Evolutionary conservation across 768 basidiomycete species (phyloP), one percentile per base, ranked within the genome.

Genomic region (Termitomyces sp.): DNA sequence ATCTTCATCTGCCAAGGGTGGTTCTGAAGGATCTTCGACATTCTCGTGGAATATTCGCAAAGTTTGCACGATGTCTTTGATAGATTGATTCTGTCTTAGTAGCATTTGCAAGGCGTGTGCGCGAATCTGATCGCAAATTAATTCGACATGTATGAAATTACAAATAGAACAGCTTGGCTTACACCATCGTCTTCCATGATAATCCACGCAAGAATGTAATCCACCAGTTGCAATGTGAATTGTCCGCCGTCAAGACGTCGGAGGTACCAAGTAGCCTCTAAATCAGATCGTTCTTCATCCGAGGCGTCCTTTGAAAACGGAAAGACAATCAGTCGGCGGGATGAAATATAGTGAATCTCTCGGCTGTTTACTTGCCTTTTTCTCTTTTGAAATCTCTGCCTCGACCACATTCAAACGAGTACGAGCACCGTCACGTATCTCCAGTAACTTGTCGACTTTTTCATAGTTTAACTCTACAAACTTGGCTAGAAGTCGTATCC

Each of bases 151-250:
- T 26, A 16, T 47, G 49, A 57, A 49, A 36, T 26, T 2, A 36
- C 8, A 29, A 20, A 45, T 44, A 26, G 44, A 60, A 15, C 4
- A 72, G 24, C 2, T 24, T 42, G 28, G 16, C 90, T 56, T 74
- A 97, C 97, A 37, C 96, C 97, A 65, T 98, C 96, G 64, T 98
- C 96, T 73, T 99, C 97, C 94, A 98, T 95, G 55, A 85, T 81
- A 28, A 98, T 72, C 97, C 97, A 99, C 5, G 90, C 94, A 39
- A 98, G 72, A 59, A 98, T 90, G 64, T 95, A 98, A 70, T 98
- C 96, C 41, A 93, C 82, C 18, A 87, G 93, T 66, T 98, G 96
- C 8, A 98, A 72, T 1, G 88, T 89, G 67, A 90, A 94, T 45
- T 97, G 72, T 0, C 97, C 97, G 2, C 86, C 85, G 57, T 97